A percentile compares a stretch with the other conserved stretches of the same genome.
Conservation (phyloP, 371 early-diverging fungal species). For the Rhizopus arrhizus region DNA sequence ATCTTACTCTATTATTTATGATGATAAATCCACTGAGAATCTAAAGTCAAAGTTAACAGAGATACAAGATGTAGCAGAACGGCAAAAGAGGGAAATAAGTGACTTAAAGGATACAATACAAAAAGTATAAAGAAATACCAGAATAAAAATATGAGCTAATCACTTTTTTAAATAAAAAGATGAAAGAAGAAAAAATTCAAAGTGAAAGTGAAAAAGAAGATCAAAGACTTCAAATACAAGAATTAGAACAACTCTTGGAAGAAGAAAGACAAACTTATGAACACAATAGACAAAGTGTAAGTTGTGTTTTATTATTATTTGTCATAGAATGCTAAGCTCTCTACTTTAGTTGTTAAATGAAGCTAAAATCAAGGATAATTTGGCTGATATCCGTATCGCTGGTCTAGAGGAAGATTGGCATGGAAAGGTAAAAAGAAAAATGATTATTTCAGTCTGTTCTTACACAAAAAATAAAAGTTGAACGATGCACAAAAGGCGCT, state of each 20-base stretch:
- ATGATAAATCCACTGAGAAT: constrained; percentile 1
- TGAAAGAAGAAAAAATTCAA: constrained; percentile 7
- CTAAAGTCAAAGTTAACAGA: constrained; percentile 4
- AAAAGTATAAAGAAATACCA: constrained; percentile 5
- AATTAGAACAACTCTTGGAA: constrained; percentile 5
- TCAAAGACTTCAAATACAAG: constrained; percentile 28
- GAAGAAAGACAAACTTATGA: constrained; percentile 10
- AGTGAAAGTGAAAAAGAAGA: constrained; percentile 34
- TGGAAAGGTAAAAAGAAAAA: constrained; percentile 29
- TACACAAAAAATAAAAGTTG: not conserved
- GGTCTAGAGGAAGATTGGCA: constrained; percentile 48
- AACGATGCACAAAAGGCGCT: constrained; percentile 24
- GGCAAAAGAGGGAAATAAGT: constrained; percentile 9
- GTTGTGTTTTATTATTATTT: not conserved
- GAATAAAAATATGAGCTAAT: not conserved
- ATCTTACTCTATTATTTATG: not conserved
- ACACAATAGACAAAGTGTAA: constrained; percentile 35
- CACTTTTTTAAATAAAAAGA: not conserved
- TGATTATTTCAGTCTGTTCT: not conserved
- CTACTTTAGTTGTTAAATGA: constrained; percentile 45
- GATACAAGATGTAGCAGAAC: constrained; percentile 10
- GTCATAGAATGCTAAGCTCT: not conserved
- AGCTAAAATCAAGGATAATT: constrained; percentile 48
- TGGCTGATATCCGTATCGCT: constrained; percentile 50
- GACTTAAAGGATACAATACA: constrained; percentile 10